Evolutionary conservation across 169 alveolate species (phyloP).

Genomic region (Eimeria maxima): DNA sequence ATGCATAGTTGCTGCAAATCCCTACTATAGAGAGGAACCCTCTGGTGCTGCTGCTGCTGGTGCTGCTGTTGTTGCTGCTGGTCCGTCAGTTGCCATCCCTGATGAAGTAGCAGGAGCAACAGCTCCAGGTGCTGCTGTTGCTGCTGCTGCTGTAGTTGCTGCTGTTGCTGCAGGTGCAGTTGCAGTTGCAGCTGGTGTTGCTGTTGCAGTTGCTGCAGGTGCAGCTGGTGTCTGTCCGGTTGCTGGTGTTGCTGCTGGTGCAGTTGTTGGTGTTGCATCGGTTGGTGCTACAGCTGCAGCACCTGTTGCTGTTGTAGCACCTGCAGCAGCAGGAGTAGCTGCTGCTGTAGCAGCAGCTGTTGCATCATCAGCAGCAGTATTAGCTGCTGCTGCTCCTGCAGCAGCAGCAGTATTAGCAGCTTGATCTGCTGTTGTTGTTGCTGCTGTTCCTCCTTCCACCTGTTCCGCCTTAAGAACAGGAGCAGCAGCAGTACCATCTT

Average conservation of each 20-base stretch:
- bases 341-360: constrained; percentile 49
- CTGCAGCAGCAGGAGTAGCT: constrained; percentile 8
- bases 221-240: not conserved
- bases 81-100: not conserved
- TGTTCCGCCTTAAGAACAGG: constrained; percentile 9
- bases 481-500: not conserved
- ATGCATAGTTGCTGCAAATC: not conserved
- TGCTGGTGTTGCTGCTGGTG: constrained; percentile 9
- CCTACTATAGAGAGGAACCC: not conserved
- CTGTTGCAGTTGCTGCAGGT: not conserved
- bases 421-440: not conserved
- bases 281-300: not conserved
- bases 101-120: constrained; percentile 1
- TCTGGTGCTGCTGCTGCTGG: constrained; percentile 16
- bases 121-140: not conserved
- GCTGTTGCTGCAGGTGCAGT: not conserved
- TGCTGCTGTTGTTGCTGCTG: constrained; percentile 58
- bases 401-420: not conserved
- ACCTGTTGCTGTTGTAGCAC: not conserved
- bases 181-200: constrained; percentile 25
- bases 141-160: not conserved
- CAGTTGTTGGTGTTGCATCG: not conserved
- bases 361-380: not conserved
- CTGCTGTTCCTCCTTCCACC: constrained; percentile 14
- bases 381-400: constrained; percentile 32